phyloP scores from a whole-genome alignment of 2,329 filamentous ascomycete species.

The Colletotrichum spinosum region DNA sequence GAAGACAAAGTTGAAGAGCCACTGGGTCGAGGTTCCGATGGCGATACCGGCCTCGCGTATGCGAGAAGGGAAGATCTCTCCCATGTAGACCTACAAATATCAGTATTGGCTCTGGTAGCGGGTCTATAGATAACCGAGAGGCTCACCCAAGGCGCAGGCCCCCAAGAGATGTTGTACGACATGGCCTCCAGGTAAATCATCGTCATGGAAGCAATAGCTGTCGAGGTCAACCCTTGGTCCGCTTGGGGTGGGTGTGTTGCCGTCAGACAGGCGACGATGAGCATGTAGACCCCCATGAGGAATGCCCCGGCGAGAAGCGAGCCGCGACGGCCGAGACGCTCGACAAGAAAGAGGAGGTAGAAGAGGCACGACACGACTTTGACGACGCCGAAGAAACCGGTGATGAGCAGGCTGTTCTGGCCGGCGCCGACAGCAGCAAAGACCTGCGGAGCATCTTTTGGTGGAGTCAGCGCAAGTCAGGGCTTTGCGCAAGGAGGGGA shows the following conservation, averaged over 20 bases:
- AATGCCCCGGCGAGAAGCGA: slow-evolving; percentile 61
- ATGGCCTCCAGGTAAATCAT: slow-evolving; percentile 64
- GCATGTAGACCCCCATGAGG: slow-evolving; percentile 61
- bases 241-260: slow-evolving; percentile 54
- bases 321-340: slow-evolving; percentile 59
- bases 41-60: slow-evolving; percentile 62
- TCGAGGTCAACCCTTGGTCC: slow-evolving; percentile 45
- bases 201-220: slow-evolving; percentile 59
- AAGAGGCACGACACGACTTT: slow-evolving; percentile 60
- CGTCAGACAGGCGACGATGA: slow-evolving; percentile 56
- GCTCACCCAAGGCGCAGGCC: slow-evolving; percentile 60
- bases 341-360: slow-evolving; percentile 60
- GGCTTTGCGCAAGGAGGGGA: no score
- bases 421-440: slow-evolving; percentile 62
- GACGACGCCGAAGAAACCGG: slow-evolving; percentile 64
- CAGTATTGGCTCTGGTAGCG: not conserved
- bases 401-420: slow-evolving; percentile 55
- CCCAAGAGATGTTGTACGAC: slow-evolving; percentile 64
- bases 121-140: not conserved
- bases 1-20: slow-evolving; percentile 64
- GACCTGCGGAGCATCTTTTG: slow-evolving; percentile 60
- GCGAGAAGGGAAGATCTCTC: slow-evolving; percentile 62
- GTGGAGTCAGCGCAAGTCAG: not conserved
- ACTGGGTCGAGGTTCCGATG: slow-evolving; percentile 62
- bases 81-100: slow-evolving; percentile 54